Conservation (phyloP, 169 alveolate species). For the Plasmodium reichenowi region DNA sequence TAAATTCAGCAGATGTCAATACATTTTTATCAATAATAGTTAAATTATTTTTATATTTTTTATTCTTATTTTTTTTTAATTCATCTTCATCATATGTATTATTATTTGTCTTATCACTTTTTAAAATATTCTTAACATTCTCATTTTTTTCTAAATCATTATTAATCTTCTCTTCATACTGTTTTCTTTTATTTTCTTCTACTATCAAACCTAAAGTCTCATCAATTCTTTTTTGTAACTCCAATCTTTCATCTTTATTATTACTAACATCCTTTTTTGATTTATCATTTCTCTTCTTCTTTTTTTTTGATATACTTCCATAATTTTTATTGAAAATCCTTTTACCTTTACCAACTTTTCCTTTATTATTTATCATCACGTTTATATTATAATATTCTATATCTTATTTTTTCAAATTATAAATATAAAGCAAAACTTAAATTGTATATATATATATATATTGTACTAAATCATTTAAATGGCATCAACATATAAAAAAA, state of each 20-base stretch:
- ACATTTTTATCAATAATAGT: slow-evolving; percentile 71
- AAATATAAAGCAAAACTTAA: neutral
- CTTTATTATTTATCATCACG: slow-evolving; percentile 18
- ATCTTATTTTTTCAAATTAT: neutral
- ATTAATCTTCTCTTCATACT: slow-evolving; percentile 42
- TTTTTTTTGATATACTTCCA: slow-evolving; percentile 32
- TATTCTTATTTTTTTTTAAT: slow-evolving; percentile 23
- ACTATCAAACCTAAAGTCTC: slow-evolving; percentile 38
- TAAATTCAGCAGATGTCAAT: slow-evolving; percentile 42
- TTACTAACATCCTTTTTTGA: neutral
- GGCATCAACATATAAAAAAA: neutral
- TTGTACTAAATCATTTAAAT: no score
- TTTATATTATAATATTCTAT: neutral
- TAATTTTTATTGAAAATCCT: slow-evolving; percentile 41
- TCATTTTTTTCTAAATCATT: slow-evolving; percentile 11
- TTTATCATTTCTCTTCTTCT: slow-evolving; percentile 1
- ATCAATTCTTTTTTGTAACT: slow-evolving; percentile 60
- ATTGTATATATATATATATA: no score
- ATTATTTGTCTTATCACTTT: neutral
- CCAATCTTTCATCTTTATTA: slow-evolving; percentile 31
- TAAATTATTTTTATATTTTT: slow-evolving; percentile 45
- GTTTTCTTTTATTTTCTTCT: slow-evolving; percentile 70
- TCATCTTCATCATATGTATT: slow-evolving; percentile 5
- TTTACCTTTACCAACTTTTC: neutral
- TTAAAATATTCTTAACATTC: neutral